phyloP scores from a whole-genome alignment of 2,329 filamentous ascomycete species.

The Pyrenochaeta sp. region DNA sequence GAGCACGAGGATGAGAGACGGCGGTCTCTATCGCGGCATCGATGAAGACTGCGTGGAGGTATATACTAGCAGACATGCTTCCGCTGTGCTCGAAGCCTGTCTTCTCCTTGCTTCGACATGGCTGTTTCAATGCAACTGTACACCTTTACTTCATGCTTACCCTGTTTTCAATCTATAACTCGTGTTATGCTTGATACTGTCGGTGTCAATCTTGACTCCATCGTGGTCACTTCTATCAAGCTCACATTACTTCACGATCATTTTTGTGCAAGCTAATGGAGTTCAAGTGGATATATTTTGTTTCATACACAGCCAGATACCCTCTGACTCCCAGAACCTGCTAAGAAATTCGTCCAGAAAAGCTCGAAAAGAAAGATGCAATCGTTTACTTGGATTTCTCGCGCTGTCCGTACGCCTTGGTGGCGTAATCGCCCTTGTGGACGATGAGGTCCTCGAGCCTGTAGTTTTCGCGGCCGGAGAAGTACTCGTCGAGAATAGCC shows the following conservation, averaged over 20 bases:
- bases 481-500: slow-evolving; percentile 90
- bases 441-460: slow-evolving; percentile 90
- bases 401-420: slow-evolving; percentile 88
- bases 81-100: no score
- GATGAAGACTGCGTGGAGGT: slow-evolving; percentile 5
- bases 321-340: slow-evolving; percentile 16
- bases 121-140: background rate
- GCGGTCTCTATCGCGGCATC: slow-evolving; percentile 26
- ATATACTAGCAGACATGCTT: no score
- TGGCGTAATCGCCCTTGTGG: slow-evolving; percentile 88
- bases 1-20: slow-evolving; percentile 52
- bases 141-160: background rate
- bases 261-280: background rate
- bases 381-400: slow-evolving; percentile 53
- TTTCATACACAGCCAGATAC: slow-evolving; percentile 31
- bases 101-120: no score
- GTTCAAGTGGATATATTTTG: slow-evolving; percentile 33
- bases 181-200: background rate
- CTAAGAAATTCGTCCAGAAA: slow-evolving; percentile 29
- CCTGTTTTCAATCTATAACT: background rate
- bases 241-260: background rate
- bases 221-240: background rate
- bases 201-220: no score
- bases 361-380: slow-evolving; percentile 18
- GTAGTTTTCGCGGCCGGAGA: slow-evolving; percentile 88